These are phyloP conservation scores for Sarocladiaceae sp. DNA, from an alignment of 2,329 filamentous ascomycete genomes.

Conservation along the genomic window DNA sequence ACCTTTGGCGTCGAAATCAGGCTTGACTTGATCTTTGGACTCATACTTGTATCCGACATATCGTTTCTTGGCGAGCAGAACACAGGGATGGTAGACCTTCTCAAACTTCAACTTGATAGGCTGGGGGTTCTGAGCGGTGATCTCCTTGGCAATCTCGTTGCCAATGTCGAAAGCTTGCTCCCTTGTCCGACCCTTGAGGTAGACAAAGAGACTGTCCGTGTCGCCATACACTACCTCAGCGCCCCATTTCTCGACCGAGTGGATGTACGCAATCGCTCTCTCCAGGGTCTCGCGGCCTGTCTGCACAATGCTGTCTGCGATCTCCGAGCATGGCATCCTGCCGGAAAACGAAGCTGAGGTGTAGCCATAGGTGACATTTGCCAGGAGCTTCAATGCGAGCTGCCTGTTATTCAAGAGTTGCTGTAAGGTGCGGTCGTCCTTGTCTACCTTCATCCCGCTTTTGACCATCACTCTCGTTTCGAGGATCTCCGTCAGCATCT, in stretches of 20 bases:
- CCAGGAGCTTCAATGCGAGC: constrained; percentile 86
- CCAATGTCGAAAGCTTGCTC: constrained; percentile 90
- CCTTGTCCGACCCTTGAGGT: constrained; percentile 78
- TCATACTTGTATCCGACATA: constrained; percentile 99
- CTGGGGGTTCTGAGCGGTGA: constrained; percentile 84
- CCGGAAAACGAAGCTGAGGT: constrained; percentile 95
- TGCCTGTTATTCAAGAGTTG: constrained; percentile 89
- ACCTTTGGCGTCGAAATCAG: constrained; percentile 95
- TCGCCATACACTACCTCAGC: constrained; percentile 98
- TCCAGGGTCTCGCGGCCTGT: constrained; percentile 92
- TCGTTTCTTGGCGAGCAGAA: constrained; percentile 91
- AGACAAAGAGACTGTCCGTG: constrained; percentile 89
- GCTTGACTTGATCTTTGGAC: constrained; percentile 62
- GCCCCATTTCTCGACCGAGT: constrained; percentile 79
- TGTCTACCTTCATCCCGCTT: constrained; percentile 89
- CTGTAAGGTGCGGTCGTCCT: constrained; percentile 79
- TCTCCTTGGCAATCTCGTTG: constrained; percentile 78
- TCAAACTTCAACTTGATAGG: constrained; percentile 97
- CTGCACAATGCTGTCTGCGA: constrained; percentile 96
- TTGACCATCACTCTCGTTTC: constrained; percentile 98
- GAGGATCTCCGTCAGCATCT: constrained; percentile 93
- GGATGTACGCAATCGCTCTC: constrained; percentile 86
- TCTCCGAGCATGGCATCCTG: constrained; percentile 95
- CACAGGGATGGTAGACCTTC: constrained; percentile 94
- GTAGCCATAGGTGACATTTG: constrained; percentile 99